Percentiles rank a stretch among this genome's conserved stretches.
Conservation (phyloP, 192 early-diverging fungal genomes). For the Anaeromyces robustus region DNA sequence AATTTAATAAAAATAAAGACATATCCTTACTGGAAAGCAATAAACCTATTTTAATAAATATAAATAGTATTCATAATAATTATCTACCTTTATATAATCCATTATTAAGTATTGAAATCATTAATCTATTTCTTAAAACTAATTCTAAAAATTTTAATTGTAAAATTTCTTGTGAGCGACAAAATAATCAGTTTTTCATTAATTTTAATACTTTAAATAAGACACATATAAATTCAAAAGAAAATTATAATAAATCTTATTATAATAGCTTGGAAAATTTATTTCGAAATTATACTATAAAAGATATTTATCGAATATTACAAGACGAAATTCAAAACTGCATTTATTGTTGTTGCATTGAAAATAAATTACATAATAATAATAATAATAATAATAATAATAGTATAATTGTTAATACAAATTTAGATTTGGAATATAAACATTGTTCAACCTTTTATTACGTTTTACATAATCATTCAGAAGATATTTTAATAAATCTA, state of each 20-base stretch:
- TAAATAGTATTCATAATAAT: neutral
- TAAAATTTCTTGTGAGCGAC: neutral
- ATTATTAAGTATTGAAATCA: neutral
- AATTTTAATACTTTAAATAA: too few species aligned
- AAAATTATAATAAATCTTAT: neutral
- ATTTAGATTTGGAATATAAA: neutral
- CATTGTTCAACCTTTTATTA: neutral
- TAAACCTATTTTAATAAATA: neutral
- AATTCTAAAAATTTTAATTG: neutral
- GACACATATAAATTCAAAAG: neutral
- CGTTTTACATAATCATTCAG: neutral
- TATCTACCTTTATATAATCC: neutral
- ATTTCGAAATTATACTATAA: neutral
- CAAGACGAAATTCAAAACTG: neutral
- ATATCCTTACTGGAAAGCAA: too few species aligned
- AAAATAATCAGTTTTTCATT: neutral
- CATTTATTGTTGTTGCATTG: neutral
- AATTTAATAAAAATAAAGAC: too few species aligned
- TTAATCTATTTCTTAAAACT: neutral
- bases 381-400: too few species aligned
- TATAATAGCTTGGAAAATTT: neutral
- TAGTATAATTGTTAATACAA: neutral
- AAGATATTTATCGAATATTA: neutral
- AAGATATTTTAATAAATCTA: neutral
- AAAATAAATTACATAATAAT: too few species aligned